Evolutionary conservation across 352 stramenopile genomes (phyloP).

Genomic region (Phytophthora hybrid): DNA sequence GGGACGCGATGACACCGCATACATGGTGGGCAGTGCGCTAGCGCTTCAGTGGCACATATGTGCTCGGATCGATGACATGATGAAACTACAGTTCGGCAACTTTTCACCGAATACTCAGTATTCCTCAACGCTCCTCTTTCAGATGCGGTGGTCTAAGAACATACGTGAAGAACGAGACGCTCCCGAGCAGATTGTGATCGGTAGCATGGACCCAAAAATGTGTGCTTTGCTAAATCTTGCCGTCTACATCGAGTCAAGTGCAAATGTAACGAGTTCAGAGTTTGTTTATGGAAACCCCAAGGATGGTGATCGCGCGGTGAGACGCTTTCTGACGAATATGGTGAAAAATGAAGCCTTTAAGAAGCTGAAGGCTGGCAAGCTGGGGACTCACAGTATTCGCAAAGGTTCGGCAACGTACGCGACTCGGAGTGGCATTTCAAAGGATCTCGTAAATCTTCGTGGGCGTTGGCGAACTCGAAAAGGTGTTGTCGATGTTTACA

Average conservation of each 20-base stretch:
- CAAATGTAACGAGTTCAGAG: constrained; percentile 4
- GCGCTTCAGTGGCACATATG: constrained; percentile 23
- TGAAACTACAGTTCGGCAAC: constrained; percentile 27
- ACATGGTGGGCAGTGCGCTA: constrained; percentile 17
- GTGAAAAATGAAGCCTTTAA: constrained; percentile 14
- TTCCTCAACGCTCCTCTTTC: constrained; percentile 1
- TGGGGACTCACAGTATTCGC: constrained; percentile 12
- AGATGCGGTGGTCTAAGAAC: constrained; percentile 36
- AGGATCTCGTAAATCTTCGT: constrained; percentile 18
- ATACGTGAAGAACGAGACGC: constrained; percentile 50
- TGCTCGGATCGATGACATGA: constrained; percentile 19
- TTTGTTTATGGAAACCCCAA: constrained; percentile 29
- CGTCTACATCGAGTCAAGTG: constrained; percentile 18
- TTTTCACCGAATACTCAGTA: constrained; percentile 12
- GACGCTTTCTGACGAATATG: constrained; percentile 20
- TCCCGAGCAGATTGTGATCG: constrained; percentile 33
- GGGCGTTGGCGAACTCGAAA: constrained; percentile 23
- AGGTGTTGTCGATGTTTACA: constrained; percentile 14
- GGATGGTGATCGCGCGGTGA: constrained; percentile 18
- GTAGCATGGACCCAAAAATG: constrained; percentile 30
- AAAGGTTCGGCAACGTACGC: constrained; percentile 21
- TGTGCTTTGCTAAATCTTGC: constrained; percentile 28
- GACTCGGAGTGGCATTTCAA: constrained; percentile 18
- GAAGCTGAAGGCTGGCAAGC: constrained; percentile 9
- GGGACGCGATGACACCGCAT: not conserved